Percentiles rank a stretch among this genome's conserved stretches.
Conservation (phyloP, 768 basidiomycete genomes). For the Collybiopsis luxurians region DNA sequence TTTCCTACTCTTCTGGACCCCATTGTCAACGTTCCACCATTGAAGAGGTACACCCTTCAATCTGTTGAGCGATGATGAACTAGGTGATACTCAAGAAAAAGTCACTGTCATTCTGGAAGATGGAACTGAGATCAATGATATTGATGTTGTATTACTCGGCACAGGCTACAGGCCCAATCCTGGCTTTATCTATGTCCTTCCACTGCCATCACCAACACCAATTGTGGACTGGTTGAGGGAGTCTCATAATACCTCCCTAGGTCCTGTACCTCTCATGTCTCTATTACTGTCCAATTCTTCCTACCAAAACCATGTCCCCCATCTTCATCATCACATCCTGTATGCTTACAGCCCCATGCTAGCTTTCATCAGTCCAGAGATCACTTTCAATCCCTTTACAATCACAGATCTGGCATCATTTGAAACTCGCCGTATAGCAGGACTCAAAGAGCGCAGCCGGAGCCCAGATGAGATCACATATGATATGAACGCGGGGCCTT, state of each 20-base stretch:
- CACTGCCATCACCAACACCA: too few species aligned
- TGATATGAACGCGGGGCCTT: too few species aligned
- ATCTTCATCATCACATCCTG: slow-evolving; percentile 42
- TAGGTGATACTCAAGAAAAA: slow-evolving; percentile 14
- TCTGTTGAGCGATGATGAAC: slow-evolving; percentile 1
- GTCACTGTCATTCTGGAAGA: slow-evolving; percentile 36
- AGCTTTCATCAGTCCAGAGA: slow-evolving; percentile 41
- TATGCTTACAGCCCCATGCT: slow-evolving; percentile 45
- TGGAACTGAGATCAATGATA: slow-evolving; percentile 31
- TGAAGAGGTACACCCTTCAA: slow-evolving; percentile 26
- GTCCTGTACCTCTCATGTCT: too few species aligned
- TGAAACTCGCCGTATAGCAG: slow-evolving; percentile 32
- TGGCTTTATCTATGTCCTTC: slow-evolving; percentile 22
- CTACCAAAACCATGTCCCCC: slow-evolving; percentile 31
- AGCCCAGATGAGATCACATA: too few species aligned
- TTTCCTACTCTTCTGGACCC: slow-evolving; percentile 40
- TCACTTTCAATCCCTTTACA: slow-evolving; percentile 45
- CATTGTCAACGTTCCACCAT: slow-evolving; percentile 41
- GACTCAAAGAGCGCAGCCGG: slow-evolving; percentile 12
- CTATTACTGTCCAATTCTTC: too few species aligned
- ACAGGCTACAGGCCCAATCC: slow-evolving; percentile 45
- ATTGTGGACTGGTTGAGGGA: too few species aligned
- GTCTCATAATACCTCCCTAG: too few species aligned
- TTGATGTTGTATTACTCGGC: slow-evolving; percentile 42
- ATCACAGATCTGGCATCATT: slow-evolving; percentile 45